Evolutionary conservation across 2,329 filamentous ascomycete species (phyloP).

Genomic region (Rhynchosporium graminicola): DNA sequence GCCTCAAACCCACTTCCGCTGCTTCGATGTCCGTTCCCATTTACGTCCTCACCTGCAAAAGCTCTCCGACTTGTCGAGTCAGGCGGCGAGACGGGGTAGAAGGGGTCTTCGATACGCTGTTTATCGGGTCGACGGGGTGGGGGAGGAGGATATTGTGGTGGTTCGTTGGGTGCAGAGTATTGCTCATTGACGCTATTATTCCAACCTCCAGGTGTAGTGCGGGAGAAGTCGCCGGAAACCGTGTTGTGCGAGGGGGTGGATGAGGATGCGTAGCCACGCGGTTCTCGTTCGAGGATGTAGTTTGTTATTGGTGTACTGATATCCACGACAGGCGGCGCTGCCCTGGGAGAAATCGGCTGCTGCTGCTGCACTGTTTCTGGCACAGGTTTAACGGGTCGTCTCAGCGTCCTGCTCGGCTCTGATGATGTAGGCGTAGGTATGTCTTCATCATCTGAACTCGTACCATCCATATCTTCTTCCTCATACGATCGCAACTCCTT

Average conservation of each 20-base stretch:
- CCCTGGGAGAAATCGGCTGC: background rate
- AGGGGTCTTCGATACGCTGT: constrained; percentile 8
- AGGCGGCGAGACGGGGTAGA: constrained; percentile 9
- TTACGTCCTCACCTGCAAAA: constrained; percentile 7
- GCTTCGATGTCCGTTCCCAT: background rate
- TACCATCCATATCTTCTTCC: background rate
- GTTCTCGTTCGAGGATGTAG: constrained; percentile 5
- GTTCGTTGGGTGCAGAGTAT: background rate
- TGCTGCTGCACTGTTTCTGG: background rate
- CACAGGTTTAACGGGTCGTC: constrained; percentile 4
- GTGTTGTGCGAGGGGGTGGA: background rate
- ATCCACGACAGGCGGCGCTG: background rate
- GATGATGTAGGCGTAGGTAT: constrained; percentile 2
- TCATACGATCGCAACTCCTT: constrained; percentile 20
- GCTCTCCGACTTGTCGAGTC: constrained; percentile 5
- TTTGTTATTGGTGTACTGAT: constrained; percentile 2
- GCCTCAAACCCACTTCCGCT: background rate
- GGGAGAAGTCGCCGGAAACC: background rate
- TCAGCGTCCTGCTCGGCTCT: constrained; percentile 7
- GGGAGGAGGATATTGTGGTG: constrained; percentile 11
- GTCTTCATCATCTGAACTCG: constrained; percentile 11
- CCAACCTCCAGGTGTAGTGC: background rate
- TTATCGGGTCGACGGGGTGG: constrained; percentile 11
- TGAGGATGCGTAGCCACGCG: constrained; percentile 5
- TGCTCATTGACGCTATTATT: background rate